phyloP scores from a whole-genome alignment of 306 rosid species.

The Cicer pinnatifidum region DNA sequence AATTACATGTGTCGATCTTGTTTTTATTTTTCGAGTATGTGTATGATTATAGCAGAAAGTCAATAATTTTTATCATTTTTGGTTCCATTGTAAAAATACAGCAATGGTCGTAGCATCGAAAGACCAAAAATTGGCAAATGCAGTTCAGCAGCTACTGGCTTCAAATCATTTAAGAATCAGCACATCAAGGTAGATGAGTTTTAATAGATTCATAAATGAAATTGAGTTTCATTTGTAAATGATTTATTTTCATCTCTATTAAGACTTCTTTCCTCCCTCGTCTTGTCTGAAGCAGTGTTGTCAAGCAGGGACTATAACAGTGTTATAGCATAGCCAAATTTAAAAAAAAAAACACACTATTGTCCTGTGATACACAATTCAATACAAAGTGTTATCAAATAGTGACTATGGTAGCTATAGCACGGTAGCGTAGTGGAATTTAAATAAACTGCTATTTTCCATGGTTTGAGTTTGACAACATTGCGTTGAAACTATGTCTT shows the following conservation, averaged over 20 bases:
- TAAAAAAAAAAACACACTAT: no score
- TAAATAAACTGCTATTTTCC: no score
- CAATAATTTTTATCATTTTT: conserved; percentile 12
- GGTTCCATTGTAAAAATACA: conserved; percentile 48
- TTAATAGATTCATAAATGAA: conserved; percentile 39
- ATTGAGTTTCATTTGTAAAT: conserved; percentile 37
- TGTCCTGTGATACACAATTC: no score
- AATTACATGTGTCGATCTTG: background rate
- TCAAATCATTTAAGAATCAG: conserved; percentile 84
- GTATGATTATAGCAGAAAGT: conserved; percentile 2
- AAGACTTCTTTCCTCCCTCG: background rate
- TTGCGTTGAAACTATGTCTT: background rate
- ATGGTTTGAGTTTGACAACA: no score
- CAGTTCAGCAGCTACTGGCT: conserved; percentile 80
- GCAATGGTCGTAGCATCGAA: conserved; percentile 95
- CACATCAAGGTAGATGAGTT: conserved; percentile 81
- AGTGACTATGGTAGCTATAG: no score
- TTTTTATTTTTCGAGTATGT: conserved; percentile 2
- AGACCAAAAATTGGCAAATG: conserved; percentile 83
- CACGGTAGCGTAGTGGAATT: no score
- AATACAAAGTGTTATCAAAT: no score
- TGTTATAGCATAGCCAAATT: no score
- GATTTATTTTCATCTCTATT: no score
- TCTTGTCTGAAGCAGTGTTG: background rate
- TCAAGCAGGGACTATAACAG: no score